Evolutionary conservation across 495 filamentous ascomycete genomes (phyloP).

Genomic region (Penicillium egyptiacum): DNA sequence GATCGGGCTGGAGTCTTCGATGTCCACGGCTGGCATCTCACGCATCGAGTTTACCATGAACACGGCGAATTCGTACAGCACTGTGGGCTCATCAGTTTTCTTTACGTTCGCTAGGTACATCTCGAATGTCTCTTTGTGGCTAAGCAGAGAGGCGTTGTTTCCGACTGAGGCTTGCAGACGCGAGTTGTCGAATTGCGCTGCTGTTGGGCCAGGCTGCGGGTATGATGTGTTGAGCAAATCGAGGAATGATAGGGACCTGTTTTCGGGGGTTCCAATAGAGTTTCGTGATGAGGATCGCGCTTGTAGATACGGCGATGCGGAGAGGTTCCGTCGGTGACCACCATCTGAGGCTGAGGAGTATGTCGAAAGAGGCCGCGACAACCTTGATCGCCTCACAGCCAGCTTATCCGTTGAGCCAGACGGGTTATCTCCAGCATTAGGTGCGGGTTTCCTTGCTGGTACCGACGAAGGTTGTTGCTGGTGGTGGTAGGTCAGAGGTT

Average conservation of each 20-base stretch:
- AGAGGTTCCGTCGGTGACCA: slow-evolving; percentile 59
- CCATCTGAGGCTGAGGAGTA: slow-evolving; percentile 70
- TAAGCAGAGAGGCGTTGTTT: slow-evolving; percentile 82
- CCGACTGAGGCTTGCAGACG: slow-evolving; percentile 76
- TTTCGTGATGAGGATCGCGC: slow-evolving; percentile 60
- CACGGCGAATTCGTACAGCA: slow-evolving; percentile 93
- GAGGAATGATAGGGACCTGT: slow-evolving; percentile 75
- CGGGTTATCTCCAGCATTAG: slow-evolving; percentile 25
- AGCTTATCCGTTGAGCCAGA: slow-evolving; percentile 52
- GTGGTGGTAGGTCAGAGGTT: slow-evolving; percentile 54
- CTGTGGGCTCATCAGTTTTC: slow-evolving; percentile 84
- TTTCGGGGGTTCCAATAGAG: slow-evolving; percentile 68
- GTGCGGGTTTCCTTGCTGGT: slow-evolving; percentile 12
- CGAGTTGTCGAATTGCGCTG: slow-evolving; percentile 72
- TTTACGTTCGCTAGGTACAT: slow-evolving; percentile 97
- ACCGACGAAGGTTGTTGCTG: slow-evolving; percentile 33
- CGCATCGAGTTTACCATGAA: slow-evolving; percentile 87
- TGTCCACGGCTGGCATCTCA: slow-evolving; percentile 51
- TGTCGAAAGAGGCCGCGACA: slow-evolving; percentile 66
- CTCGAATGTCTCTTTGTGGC: slow-evolving; percentile 86
- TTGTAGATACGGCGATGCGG: slow-evolving; percentile 48
- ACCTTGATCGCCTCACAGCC: slow-evolving; percentile 54
- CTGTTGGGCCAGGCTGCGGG: slow-evolving; percentile 76
- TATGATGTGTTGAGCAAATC: slow-evolving; percentile 89
- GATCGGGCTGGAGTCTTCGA: slow-evolving; percentile 45